phyloP scores from a whole-genome alignment of 2,329 filamentous ascomycete genomes.

The Mycocentrospora acerina region DNA sequence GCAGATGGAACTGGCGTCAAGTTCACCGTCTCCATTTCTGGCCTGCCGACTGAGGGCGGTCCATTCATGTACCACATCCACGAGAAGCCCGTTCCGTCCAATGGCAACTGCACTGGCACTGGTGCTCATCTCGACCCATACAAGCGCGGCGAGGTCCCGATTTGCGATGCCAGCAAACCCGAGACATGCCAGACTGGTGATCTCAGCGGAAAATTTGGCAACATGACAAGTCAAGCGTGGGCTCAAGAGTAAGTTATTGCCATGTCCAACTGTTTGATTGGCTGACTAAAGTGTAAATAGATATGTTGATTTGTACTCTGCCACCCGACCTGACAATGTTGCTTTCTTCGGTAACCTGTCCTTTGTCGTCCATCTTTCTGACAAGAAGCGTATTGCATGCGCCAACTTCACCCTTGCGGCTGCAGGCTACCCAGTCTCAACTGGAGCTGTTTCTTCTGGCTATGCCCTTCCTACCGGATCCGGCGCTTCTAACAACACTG shows the following conservation, averaged over 20 bases:
- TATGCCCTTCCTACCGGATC: slow-evolving; percentile 18
- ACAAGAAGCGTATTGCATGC: slow-evolving; percentile 58
- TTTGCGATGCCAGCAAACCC: slow-evolving; percentile 40
- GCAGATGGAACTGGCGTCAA: slow-evolving; percentile 43
- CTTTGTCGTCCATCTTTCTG: slow-evolving; percentile 56
- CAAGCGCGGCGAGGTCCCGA: slow-evolving; percentile 40
- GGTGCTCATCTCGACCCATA: slow-evolving; percentile 48
- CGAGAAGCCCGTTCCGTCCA: slow-evolving; percentile 43
- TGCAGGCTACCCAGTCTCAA: slow-evolving; percentile 20
- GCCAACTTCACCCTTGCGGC: slow-evolving; percentile 58
- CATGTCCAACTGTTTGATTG: too few species aligned
- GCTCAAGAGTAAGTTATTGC: slow-evolving; percentile 48
- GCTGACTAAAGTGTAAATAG: too few species aligned
- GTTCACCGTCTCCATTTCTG: slow-evolving; percentile 44
- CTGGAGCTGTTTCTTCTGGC: slow-evolving; percentile 11
- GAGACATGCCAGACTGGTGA: slow-evolving; percentile 49
- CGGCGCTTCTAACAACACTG: slow-evolving; percentile 12
- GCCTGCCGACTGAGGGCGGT: slow-evolving; percentile 45
- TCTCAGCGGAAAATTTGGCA: slow-evolving; percentile 49
- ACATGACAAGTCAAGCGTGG: slow-evolving; percentile 33
- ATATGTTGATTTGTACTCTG: slow-evolving; percentile 53
- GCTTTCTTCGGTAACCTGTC: slow-evolving; percentile 57
- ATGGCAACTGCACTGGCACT: slow-evolving; percentile 48
- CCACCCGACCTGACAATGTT: slow-evolving; percentile 43
- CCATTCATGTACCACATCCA: slow-evolving; percentile 53